Evolutionary conservation across 306 rosid species (phyloP).

Genomic region (Trifolium repens): DNA sequence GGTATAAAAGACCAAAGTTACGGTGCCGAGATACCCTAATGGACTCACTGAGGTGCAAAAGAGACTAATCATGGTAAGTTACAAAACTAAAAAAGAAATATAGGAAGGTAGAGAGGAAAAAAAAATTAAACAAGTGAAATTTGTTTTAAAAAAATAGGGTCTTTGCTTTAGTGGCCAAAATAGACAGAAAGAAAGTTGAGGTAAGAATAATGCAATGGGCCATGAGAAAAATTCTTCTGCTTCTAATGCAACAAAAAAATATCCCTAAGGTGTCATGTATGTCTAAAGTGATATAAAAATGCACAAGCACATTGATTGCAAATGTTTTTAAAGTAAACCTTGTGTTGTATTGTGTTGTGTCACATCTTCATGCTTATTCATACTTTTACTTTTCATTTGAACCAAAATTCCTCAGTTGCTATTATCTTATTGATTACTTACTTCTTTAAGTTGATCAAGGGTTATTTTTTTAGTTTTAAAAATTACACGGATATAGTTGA

Average conservation of each 20-base stretch:
- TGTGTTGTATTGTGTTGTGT: slow-evolving; percentile 40
- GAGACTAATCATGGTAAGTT: neutral
- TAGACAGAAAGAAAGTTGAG: slow-evolving; percentile 51
- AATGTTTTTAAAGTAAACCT: slow-evolving; percentile 46
- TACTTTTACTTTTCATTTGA: slow-evolving; percentile 42
- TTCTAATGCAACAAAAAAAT: slow-evolving; percentile 61
- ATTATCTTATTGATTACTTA: slow-evolving; percentile 28
- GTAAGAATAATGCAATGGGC: slow-evolving; percentile 57
- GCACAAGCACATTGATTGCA: slow-evolving; percentile 52
- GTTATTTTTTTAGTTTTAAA: slow-evolving; percentile 6
- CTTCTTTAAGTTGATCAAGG: slow-evolving; percentile 25
- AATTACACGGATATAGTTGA: slow-evolving; percentile 5
- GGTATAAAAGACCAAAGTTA: neutral
- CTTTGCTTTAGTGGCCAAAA: slow-evolving; percentile 51
- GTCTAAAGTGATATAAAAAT: slow-evolving; percentile 56
- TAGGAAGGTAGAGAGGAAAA: neutral
- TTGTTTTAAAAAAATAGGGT: slow-evolving; percentile 40
- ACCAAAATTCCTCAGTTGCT: neutral
- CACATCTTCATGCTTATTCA: slow-evolving; percentile 44
- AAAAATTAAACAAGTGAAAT: slow-evolving; percentile 20
- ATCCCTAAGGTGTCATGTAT: slow-evolving; percentile 50
- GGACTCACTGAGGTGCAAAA: neutral
- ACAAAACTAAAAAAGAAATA: neutral
- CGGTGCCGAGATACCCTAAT: neutral
- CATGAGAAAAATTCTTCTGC: slow-evolving; percentile 58